Percentiles rank a stretch among this genome's conserved stretches.
These are phyloP conservation scores for Neurospora sp. DNA, from an alignment of 495 filamentous ascomycete genomes.

Conservation along the genomic window DNA sequence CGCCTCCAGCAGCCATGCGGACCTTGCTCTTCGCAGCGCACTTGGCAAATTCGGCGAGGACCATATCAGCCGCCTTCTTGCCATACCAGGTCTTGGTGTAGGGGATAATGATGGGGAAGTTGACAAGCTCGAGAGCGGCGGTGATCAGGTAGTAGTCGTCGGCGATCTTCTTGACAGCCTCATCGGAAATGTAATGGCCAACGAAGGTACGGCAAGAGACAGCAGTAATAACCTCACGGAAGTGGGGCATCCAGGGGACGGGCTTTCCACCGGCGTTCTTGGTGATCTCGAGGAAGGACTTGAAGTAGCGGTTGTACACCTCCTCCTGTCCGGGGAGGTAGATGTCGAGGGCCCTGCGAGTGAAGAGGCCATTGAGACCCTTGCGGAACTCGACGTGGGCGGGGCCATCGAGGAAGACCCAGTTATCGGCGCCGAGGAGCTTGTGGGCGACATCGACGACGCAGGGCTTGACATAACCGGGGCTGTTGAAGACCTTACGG, in stretches of 20 bases:
- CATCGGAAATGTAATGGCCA: slow-evolving; percentile 86
- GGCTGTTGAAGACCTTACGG: slow-evolving; percentile 95
- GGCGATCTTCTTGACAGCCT: slow-evolving; percentile 84
- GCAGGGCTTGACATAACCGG: slow-evolving; percentile 85
- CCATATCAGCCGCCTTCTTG: slow-evolving; percentile 90
- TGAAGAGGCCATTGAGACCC: slow-evolving; percentile 91
- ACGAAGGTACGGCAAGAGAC: slow-evolving; percentile 94
- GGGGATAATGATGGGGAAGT: slow-evolving; percentile 95
- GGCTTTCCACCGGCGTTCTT: slow-evolving; percentile 58
- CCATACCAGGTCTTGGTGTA: slow-evolving; percentile 97
- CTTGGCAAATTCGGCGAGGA: slow-evolving; percentile 77
- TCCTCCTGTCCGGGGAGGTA: slow-evolving; percentile 92
- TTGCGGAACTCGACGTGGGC: slow-evolving; percentile 95
- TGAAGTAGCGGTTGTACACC: slow-evolving; percentile 81
- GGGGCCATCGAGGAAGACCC: slow-evolving; percentile 96
- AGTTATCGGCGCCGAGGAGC: slow-evolving; percentile 83
- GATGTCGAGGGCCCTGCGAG: slow-evolving; percentile 71
- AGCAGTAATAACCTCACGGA: slow-evolving; percentile 94
- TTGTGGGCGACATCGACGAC: slow-evolving; percentile 94
- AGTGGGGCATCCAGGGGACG: slow-evolving; percentile 77
- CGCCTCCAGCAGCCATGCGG: slow-evolving; percentile 83
- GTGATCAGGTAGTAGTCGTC: slow-evolving; percentile 97
- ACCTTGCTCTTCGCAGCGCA: slow-evolving; percentile 90
- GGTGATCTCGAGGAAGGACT: slow-evolving; percentile 64
- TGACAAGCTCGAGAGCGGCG: slow-evolving; percentile 90